Percentiles rank a stretch among this genome's conserved stretches.
phyloP scores from a whole-genome alignment of 345 rosid species.

The Excoecaria agallocha region DNA sequence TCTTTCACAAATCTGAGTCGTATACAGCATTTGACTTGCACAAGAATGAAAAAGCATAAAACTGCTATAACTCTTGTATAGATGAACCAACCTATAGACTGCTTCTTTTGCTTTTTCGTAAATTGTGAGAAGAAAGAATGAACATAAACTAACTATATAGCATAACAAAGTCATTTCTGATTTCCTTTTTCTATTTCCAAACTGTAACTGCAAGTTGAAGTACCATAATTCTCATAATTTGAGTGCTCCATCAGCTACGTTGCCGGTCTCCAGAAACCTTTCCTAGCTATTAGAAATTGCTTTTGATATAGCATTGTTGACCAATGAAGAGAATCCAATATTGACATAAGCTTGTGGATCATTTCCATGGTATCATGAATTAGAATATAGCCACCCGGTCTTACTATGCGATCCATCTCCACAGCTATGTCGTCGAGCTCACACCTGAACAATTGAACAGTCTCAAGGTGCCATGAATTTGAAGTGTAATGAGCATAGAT shows the following conservation, averaged over 20 bases:
- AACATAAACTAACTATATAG: background rate
- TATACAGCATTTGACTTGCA: background rate
- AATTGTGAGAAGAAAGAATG: background rate
- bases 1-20: no score
- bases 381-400: conserved; percentile 77
- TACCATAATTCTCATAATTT: background rate
- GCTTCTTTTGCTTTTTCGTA: background rate
- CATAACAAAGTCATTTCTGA: background rate
- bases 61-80: background rate
- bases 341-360: conserved; percentile 47
- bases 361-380: conserved; percentile 65
- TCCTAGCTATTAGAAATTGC: conserved; percentile 66
- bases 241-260: conserved; percentile 30
- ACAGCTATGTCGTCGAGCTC: conserved; percentile 47
- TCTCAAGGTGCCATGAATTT: background rate
- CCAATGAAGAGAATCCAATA: conserved; percentile 69
- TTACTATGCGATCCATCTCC: conserved; percentile 77
- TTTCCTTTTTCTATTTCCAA: background rate
- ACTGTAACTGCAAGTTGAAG: background rate
- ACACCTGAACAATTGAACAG: conserved; percentile 47
- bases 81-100: background rate
- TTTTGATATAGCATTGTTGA: conserved; percentile 50
- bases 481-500: background rate
- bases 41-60: background rate
- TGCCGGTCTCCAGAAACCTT: conserved; percentile 96